A percentile compares a stretch with the other conserved stretches of the same genome.
phyloP scores from a whole-genome alignment of 305 asterid species.

The Salvia sclarea region DNA sequence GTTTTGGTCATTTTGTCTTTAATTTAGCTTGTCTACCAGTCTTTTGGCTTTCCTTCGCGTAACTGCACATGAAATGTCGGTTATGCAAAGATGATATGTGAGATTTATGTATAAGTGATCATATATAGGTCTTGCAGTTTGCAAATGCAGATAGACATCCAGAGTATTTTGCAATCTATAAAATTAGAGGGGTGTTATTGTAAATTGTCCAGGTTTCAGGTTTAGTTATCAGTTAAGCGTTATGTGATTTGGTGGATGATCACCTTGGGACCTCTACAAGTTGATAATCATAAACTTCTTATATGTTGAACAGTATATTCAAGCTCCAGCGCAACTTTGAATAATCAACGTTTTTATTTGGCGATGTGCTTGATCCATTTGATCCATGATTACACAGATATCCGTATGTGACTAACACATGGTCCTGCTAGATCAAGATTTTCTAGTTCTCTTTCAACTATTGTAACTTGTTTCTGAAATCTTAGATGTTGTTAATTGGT shows the following conservation, averaged over 20 bases:
- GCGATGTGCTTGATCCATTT: conserved; percentile 17
- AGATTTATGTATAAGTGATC: neutral
- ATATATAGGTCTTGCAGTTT: neutral
- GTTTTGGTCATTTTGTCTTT: neutral
- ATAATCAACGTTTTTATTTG: neutral
- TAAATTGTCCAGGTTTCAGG: neutral
- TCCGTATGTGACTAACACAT: conserved; percentile 17
- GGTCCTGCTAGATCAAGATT: neutral
- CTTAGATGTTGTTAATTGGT: conserved; percentile 6
- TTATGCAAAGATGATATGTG: neutral
- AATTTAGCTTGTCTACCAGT: neutral
- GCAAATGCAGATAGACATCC: neutral
- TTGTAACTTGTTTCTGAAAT: conserved; percentile 9
- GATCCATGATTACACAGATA: conserved; percentile 27
- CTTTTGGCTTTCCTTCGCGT: neutral
- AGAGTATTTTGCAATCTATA: conserved; percentile 9
- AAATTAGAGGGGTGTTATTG: neutral
- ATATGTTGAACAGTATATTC: conserved; percentile 3
- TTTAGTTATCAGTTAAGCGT: neutral
- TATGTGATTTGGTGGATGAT: conserved; percentile 8
- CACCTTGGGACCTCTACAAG: conserved; percentile 25
- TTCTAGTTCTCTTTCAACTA: conserved; percentile 3
- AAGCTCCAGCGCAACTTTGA: conserved; percentile 14
- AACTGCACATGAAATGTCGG: neutral
- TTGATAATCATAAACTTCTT: conserved; percentile 17